phyloP scores from a whole-genome alignment of 78 protist genomes.

The Anaeramoeba flamelloides region DNA sequence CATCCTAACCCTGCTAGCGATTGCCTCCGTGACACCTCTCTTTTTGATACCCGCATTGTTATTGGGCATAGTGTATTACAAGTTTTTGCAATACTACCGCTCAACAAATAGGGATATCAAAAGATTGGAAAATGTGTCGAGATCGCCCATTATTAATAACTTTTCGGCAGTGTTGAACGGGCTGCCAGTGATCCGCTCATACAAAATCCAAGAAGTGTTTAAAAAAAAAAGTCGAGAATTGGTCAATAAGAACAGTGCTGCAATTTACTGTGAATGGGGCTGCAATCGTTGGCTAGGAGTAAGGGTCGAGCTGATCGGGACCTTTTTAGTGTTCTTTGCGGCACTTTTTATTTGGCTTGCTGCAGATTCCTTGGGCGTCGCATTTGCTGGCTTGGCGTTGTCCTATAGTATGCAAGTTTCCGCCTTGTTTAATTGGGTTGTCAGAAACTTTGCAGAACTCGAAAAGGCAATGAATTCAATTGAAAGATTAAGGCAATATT shows the following conservation, averaged over 20 bases:
- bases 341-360: too few relatives aligned
- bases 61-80: not conserved
- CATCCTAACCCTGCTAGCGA: not conserved
- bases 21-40: not conserved
- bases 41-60: not conserved
- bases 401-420: not conserved
- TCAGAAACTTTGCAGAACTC: not conserved
- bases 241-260: not conserved
- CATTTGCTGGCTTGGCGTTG: not conserved
- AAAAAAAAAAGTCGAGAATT: not conserved
- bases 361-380: too few relatives aligned
- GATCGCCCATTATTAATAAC: slow-evolving; percentile 13
- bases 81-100: too few relatives aligned
- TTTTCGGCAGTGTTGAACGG: slow-evolving; percentile 13
- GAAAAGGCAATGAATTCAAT: slow-evolving; percentile 8
- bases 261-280: not conserved
- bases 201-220: not conserved
- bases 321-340: not conserved
- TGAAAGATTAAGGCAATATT: slow-evolving; percentile 10
- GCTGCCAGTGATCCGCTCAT: not conserved
- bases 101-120: not conserved
- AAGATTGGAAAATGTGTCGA: not conserved
- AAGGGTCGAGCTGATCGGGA: slow-evolving; percentile 11
- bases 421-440: too few relatives aligned
- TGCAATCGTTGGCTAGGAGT: slow-evolving; percentile 5